phyloP scores from a whole-genome alignment of 176 grass and related monocot species.

The Alloteropsis semialata region DNA sequence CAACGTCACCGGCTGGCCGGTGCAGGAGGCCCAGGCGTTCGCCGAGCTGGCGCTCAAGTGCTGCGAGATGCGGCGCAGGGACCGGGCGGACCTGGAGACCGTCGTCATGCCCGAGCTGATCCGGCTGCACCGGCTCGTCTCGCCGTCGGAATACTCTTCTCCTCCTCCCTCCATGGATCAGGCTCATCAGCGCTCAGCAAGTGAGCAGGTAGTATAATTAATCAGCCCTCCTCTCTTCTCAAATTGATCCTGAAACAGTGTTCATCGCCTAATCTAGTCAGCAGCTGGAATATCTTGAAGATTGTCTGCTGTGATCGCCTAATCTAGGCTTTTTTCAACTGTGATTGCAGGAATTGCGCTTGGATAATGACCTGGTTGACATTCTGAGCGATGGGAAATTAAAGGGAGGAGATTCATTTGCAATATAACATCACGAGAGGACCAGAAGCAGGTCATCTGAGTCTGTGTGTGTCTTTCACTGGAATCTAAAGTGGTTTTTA shows the following conservation, averaged over 20 bases:
- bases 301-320: too few species aligned
- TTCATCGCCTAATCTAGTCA: neutral
- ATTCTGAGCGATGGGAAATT: slow-evolving; percentile 10
- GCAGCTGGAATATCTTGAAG: neutral
- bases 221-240: neutral
- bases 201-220: slow-evolving; percentile 34
- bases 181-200: slow-evolving; percentile 19
- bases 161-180: slow-evolving; percentile 10
- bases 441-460: slow-evolving; percentile 4
- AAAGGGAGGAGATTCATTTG: slow-evolving; percentile 31
- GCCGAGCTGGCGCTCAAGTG: slow-evolving; percentile 71
- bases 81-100: slow-evolving; percentile 65
- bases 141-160: neutral
- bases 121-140: slow-evolving; percentile 41
- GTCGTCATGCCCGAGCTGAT: slow-evolving; percentile 61
- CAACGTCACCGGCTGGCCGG: slow-evolving; percentile 57
- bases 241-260: neutral
- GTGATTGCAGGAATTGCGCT: slow-evolving; percentile 26
- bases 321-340: too few species aligned
- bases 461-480: neutral
- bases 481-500: slow-evolving; percentile 12
- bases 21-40: slow-evolving; percentile 47
- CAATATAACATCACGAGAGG: slow-evolving; percentile 5
- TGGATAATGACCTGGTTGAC: slow-evolving; percentile 17
- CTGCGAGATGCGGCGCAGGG: slow-evolving; percentile 65